These are phyloP conservation scores for Pythium scleroteichum DNA, from an alignment of 352 stramenopile species.

Conservation along the genomic window DNA sequence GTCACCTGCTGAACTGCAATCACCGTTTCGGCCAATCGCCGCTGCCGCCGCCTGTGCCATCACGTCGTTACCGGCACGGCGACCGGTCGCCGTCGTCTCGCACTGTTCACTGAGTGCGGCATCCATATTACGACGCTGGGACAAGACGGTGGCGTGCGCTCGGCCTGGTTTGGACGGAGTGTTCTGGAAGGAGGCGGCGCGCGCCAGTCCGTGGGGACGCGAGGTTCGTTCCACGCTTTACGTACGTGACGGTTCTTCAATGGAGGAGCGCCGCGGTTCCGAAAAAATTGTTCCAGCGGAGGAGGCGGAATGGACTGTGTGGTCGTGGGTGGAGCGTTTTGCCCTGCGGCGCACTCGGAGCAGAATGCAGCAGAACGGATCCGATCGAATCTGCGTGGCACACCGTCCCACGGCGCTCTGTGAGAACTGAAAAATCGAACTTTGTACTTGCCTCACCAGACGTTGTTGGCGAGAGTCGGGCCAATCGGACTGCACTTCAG, in stretches of 20 bases:
- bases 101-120: conserved; percentile 16
- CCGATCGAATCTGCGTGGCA: background rate
- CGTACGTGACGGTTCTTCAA: conserved; percentile 12
- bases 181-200: conserved; percentile 2
- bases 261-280: conserved; percentile 12
- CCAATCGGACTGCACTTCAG: background rate
- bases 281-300: background rate
- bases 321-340: background rate
- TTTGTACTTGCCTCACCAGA: background rate
- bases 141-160: background rate
- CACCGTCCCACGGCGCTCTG: background rate
- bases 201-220: too few species aligned
- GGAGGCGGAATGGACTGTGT: background rate
- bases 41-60: background rate
- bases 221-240: background rate
- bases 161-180: background rate
- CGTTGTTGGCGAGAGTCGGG: background rate
- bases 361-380: background rate
- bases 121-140: conserved; percentile 10
- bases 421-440: conserved; percentile 19
- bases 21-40: conserved; percentile 13
- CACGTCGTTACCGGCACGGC: conserved; percentile 5
- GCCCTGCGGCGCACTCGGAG: background rate
- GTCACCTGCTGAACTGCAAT: conserved; percentile 8
- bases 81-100: conserved; percentile 13